These are phyloP conservation scores for Toxicodendron radicans DNA, from an alignment of 345 rosid genomes.

Conservation along the genomic window DNA sequence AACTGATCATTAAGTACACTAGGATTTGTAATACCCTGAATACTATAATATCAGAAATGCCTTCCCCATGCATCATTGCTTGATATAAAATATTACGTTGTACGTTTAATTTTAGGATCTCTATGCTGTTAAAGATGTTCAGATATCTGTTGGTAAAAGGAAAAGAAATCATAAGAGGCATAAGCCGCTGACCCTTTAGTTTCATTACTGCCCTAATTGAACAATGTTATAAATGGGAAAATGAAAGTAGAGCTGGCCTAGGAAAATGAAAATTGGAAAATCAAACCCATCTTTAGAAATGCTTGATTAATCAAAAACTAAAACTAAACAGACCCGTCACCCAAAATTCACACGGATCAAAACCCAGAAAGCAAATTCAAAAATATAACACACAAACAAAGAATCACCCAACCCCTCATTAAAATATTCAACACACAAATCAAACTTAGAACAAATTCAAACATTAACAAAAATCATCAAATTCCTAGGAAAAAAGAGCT, in stretches of 20 bases:
- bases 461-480: not conserved
- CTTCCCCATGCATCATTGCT: not conserved
- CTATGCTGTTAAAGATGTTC: not conserved
- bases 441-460: not conserved
- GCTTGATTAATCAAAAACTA: not conserved
- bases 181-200: not conserved
- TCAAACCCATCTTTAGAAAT: conserved; percentile 7
- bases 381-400: not conserved
- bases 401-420: not conserved
- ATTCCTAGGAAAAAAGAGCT: conserved; percentile 1
- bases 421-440: not conserved
- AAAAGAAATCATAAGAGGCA: not conserved
- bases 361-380: conserved; percentile 3
- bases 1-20: conserved; percentile 2
- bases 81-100: not conserved
- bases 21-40: not conserved
- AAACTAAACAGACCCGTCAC: not conserved
- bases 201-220: not conserved
- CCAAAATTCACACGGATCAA: conserved; percentile 10
- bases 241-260: not conserved
- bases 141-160: not conserved
- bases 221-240: not conserved
- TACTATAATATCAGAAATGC: not conserved
- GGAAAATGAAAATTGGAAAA: not conserved
- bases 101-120: not conserved